Conservation (phyloP, 805 yeast species). For the Metschnikowia reukaufii region DNA sequence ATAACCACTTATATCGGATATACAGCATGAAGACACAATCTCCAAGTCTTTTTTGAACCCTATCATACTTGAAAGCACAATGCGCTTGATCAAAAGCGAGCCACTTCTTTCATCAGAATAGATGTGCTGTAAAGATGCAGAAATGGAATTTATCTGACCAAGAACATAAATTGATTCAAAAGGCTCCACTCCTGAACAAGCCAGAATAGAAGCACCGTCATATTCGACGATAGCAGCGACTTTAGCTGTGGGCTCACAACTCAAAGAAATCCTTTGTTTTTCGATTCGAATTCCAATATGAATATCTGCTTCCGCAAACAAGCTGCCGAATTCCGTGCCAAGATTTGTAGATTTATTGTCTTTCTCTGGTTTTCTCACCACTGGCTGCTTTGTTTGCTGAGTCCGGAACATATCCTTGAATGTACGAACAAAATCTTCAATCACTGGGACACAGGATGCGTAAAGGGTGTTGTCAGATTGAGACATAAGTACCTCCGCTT, state of each 20-base stretch:
- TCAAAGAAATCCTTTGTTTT: constrained; percentile 70
- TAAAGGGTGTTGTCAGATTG: constrained; percentile 70
- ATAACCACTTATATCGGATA: constrained; percentile 58
- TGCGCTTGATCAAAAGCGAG: constrained; percentile 47
- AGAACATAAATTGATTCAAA: constrained; percentile 12
- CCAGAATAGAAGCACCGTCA: constrained; percentile 60
- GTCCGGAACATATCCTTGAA: constrained; percentile 48
- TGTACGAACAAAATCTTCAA: constrained; percentile 57
- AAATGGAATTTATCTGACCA: constrained; percentile 52
- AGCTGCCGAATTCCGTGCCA: constrained; percentile 33
- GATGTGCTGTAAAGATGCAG: constrained; percentile 80
- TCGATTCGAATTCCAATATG: constrained; percentile 64
- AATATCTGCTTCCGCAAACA: constrained; percentile 58
- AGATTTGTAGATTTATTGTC: constrained; percentile 9
- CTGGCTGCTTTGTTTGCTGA: background rate
- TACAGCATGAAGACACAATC: constrained; percentile 49
- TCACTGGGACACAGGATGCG: constrained; percentile 77
- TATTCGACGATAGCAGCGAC: constrained; percentile 82
- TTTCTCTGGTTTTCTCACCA: constrained; percentile 1
- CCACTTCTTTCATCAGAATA: constrained; percentile 91
- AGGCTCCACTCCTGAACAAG: constrained; percentile 44
- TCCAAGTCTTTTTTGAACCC: constrained; percentile 42
- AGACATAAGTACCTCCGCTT: constrained; percentile 57
- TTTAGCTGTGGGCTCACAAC: constrained; percentile 93
- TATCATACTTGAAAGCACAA: constrained; percentile 50